A percentile compares a stretch with the other conserved stretches of the same genome.
Conservation (phyloP, 352 stramenopile genomes). For the Globisporangium spiculum region DNA sequence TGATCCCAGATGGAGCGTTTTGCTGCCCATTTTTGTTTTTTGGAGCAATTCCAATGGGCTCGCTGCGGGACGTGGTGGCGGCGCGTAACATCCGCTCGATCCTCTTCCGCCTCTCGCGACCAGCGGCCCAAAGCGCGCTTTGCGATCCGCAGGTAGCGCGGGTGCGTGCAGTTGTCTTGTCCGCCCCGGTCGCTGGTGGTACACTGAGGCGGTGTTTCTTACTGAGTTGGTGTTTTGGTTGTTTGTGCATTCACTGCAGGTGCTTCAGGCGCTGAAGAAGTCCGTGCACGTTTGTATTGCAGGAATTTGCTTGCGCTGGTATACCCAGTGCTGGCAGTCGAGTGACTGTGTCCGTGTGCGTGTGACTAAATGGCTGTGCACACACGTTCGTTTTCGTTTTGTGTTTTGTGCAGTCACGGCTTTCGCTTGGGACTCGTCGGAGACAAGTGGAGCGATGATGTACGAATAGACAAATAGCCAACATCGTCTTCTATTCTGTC, state of each 20-base stretch:
- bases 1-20: too few relatives aligned
- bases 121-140: conserved; percentile 9
- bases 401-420: conserved; percentile 25
- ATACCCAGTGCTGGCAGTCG: background rate
- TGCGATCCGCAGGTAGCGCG: background rate
- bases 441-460: conserved; percentile 7
- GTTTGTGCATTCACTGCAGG: background rate
- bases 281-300: background rate
- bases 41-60: background rate
- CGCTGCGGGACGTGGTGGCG: conserved; percentile 20
- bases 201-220: background rate
- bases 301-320: background rate
- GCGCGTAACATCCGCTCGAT: conserved; percentile 49
- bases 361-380: background rate
- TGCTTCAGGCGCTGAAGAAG: conserved; percentile 4
- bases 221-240: background rate
- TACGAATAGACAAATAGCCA: background rate
- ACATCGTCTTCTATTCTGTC: too few relatives aligned
- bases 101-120: conserved; percentile 36
- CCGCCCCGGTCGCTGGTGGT: background rate
- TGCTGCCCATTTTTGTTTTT: too few relatives aligned
- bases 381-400: background rate
- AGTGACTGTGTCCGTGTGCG: background rate
- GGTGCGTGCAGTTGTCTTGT: background rate
- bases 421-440: conserved; percentile 35